Conservation (phyloP, 805 yeast species). For the Barnettozyma salicaria region DNA sequence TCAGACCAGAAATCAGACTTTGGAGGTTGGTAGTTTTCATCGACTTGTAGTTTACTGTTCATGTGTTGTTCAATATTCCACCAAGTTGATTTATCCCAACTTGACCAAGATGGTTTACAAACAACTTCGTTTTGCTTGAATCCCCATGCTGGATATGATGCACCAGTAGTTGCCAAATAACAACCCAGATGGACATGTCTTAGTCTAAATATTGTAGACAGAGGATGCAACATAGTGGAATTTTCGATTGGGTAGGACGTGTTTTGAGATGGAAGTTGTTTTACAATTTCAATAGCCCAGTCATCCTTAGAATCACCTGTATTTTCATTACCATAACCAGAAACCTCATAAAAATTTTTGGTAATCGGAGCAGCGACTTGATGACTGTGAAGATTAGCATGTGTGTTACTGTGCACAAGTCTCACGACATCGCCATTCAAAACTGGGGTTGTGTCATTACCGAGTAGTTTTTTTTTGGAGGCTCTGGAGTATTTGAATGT, state of each 20-base stretch:
- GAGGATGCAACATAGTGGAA: constrained; percentile 57
- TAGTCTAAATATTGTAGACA: constrained; percentile 67
- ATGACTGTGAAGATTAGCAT: constrained; percentile 69
- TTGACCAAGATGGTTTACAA: constrained; percentile 50
- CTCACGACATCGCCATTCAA: constrained; percentile 58
- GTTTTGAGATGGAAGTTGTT: constrained; percentile 38
- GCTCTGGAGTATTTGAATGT: constrained; percentile 53
- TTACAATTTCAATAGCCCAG: constrained; percentile 82
- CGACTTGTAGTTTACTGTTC: constrained; percentile 52
- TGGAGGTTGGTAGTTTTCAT: constrained; percentile 48
- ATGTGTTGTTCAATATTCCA: constrained; percentile 77
- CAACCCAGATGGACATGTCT: constrained; percentile 61
- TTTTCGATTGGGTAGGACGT: constrained; percentile 42
- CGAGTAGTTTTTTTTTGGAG: constrained; percentile 23
- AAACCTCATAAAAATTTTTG: constrained; percentile 67
- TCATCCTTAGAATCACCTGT: constrained; percentile 80
- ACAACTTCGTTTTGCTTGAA: constrained; percentile 77
- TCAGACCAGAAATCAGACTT: constrained; percentile 70
- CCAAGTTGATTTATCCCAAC: constrained; percentile 78
- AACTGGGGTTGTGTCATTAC: constrained; percentile 28
- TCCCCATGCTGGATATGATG: constrained; percentile 74
- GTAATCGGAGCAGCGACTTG: constrained; percentile 61
- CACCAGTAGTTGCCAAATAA: constrained; percentile 71
- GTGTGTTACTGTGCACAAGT: constrained; percentile 55
- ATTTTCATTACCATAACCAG: constrained; percentile 73